Conservation (phyloP, 345 rosid genomes). For the Bruguiera parviflora region DNA sequence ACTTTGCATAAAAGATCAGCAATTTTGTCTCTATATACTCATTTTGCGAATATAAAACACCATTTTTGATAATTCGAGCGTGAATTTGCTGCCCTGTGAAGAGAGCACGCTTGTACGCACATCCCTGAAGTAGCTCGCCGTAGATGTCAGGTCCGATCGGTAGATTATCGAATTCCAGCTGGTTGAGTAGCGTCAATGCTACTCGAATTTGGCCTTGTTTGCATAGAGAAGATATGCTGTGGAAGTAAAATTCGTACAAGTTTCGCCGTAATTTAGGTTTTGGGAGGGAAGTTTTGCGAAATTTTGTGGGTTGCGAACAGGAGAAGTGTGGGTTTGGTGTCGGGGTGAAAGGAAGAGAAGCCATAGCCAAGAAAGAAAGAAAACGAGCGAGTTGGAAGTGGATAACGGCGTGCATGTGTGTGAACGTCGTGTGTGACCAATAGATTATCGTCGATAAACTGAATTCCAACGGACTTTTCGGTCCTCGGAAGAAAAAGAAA, state of each 20-base stretch:
- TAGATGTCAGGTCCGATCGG: constrained; percentile 54
- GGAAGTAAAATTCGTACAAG: constrained; percentile 39
- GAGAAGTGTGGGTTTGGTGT: constrained; percentile 6
- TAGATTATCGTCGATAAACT: too few relatives aligned
- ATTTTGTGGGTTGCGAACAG: background rate
- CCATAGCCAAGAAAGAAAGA: constrained; percentile 25
- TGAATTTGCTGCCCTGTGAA: constrained; percentile 67
- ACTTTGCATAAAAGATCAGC: constrained; percentile 62
- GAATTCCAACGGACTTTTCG: too few relatives aligned
- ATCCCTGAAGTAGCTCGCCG: constrained; percentile 70
- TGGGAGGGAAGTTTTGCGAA: constrained; percentile 2
- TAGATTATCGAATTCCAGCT: constrained; percentile 43
- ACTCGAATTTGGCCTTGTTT: constrained; percentile 52
- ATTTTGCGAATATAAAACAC: constrained; percentile 47
- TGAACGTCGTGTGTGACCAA: background rate
- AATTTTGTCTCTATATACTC: constrained; percentile 68
- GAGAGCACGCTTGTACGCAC: constrained; percentile 53
- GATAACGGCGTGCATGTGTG: background rate
- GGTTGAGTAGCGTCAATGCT: constrained; percentile 50
- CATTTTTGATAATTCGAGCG: constrained; percentile 60
- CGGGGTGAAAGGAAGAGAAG: constrained; percentile 25
- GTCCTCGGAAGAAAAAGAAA: too few relatives aligned
- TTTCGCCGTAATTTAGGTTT: background rate
- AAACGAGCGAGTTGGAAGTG: background rate
- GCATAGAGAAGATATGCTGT: constrained; percentile 46